These are phyloP conservation scores for Sophora flavescens DNA, from an alignment of 306 rosid species.

Conservation along the genomic window DNA sequence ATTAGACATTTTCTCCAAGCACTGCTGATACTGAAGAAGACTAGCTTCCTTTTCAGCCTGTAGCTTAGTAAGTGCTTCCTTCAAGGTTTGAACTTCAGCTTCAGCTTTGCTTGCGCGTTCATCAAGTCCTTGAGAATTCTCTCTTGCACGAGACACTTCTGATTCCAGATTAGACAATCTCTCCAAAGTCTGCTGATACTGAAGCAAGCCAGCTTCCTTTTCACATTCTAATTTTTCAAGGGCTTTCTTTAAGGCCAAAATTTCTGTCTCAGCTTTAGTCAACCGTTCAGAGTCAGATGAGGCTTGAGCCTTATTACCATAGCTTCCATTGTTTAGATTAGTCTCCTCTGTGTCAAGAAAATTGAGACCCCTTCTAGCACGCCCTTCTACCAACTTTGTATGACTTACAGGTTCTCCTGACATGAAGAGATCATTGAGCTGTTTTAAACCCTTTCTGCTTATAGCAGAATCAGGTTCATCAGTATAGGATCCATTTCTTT, in stretches of 20 bases:
- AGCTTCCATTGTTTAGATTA: slow-evolving; percentile 55
- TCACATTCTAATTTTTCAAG: slow-evolving; percentile 81
- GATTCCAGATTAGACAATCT: slow-evolving; percentile 82
- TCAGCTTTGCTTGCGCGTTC: slow-evolving; percentile 85
- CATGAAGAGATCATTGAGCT: slow-evolving; percentile 69
- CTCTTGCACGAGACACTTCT: slow-evolving; percentile 74
- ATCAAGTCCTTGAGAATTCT: slow-evolving; percentile 67
- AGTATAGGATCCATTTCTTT: slow-evolving; percentile 66
- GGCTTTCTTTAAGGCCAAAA: slow-evolving; percentile 72
- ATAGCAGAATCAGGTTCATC: slow-evolving; percentile 62
- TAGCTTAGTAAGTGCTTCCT: slow-evolving; percentile 67
- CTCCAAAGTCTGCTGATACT: slow-evolving; percentile 78
- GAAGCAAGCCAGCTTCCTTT: slow-evolving; percentile 87
- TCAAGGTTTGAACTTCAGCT: slow-evolving; percentile 79
- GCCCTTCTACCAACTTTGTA: slow-evolving; percentile 50
- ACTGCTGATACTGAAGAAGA: slow-evolving; percentile 78
- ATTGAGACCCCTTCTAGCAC: slow-evolving; percentile 76
- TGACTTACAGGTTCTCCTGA: slow-evolving; percentile 54
- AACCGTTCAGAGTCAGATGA: slow-evolving; percentile 66
- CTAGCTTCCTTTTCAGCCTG: slow-evolving; percentile 75
- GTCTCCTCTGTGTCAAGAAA: slow-evolving; percentile 59
- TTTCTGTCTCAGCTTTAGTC: slow-evolving; percentile 80
- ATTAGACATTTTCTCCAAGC: slow-evolving; percentile 65
- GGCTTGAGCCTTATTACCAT: slow-evolving; percentile 46
- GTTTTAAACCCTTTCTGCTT: slow-evolving; percentile 63